Base-by-base conservation (phyloP, 2,329 filamentous ascomycete species). In the Xylaria sp. region DNA sequence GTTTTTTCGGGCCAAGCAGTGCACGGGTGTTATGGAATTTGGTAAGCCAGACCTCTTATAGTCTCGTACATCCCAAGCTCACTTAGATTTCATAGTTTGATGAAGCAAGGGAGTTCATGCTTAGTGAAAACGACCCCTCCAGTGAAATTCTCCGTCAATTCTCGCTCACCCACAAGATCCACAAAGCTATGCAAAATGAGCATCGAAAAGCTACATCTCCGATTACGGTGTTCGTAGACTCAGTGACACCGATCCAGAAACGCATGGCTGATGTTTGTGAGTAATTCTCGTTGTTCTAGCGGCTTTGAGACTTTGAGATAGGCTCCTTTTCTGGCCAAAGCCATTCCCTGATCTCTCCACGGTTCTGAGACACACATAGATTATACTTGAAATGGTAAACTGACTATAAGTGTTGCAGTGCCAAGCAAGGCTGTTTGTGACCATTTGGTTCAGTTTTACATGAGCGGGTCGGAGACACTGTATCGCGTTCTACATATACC, bases 181-280 rank as follows among this genome's bases (percentile, higher is more conserved):
- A 87, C 72, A 82, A 79, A 67, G 76, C 80, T 15, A 76, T 87
- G 9, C 83, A 84, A 69, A 81, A 83, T 57, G 82, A 85, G 34
- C 82, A 84, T 72, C 78, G 78, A 61, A 82, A 83, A 70, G 81
- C 80, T 0, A 76, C 86, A 46, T 77, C 82, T 5, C 85, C 86
- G 0, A 87, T 88, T 52, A 80, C 84, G 3, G 85, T 88, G 36
- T 88, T 84, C 71, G 85, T 87, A 32, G 85, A 88, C 72, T 87
- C 85, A n/a, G 85, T 87, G 79, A 85, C 86, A 74, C 85, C 86
- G 0, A 81, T 88, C 2, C 83, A 83, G 65, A 86, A 86, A 74
- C 84, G 86, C 55, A 88, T 88, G 86, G 82, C 81, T 34, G 85
- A 88, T 65, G 86, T 88, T 15, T 72, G 55, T 57, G 28, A 43